These are phyloP conservation scores for Drosera spatulata DNA, from an alignment of 179 eudicot species.

Conservation along the genomic window DNA sequence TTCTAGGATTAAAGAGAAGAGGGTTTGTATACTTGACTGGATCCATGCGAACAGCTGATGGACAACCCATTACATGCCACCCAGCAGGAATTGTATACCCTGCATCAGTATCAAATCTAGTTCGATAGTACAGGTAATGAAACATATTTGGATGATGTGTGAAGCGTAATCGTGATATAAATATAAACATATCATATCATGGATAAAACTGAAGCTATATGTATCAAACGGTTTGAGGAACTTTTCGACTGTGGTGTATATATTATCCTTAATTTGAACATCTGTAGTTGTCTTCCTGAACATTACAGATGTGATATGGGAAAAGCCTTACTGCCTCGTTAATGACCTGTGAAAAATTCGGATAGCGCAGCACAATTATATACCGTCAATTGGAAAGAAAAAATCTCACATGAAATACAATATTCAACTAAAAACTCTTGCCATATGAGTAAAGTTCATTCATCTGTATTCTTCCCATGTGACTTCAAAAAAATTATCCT, in stretches of 20 bases:
- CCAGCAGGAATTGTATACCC: conserved; percentile 24
- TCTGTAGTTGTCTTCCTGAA: conserved; percentile 13
- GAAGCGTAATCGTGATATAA: neutral
- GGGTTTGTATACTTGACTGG: conserved; percentile 16
- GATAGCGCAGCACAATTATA: neutral
- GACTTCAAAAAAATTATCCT: neutral
- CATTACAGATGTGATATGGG: conserved; percentile 11
- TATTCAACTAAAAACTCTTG: neutral
- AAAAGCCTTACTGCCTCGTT: conserved; percentile 20
- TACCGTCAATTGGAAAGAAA: no score
- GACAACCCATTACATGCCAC: conserved; percentile 14
- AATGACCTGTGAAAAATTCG: conserved; percentile 5
- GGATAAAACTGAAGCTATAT: neutral
- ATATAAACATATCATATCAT: neutral
- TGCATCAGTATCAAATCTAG: conserved; percentile 1
- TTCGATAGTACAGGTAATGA: neutral
- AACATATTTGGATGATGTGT: no score
- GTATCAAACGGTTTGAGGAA: neutral
- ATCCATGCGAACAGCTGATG: conserved; percentile 10
- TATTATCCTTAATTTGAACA: conserved; percentile 14
- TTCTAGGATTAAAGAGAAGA: conserved; percentile 18
- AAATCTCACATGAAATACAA: neutral
- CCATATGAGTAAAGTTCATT: conserved; percentile 17
- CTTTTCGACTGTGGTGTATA: no score
- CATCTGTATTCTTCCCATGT: conserved; percentile 11